These are phyloP conservation scores for Alternaria conjuncta DNA, from an alignment of 2,329 filamentous ascomycete species.

Conservation along the genomic window DNA sequence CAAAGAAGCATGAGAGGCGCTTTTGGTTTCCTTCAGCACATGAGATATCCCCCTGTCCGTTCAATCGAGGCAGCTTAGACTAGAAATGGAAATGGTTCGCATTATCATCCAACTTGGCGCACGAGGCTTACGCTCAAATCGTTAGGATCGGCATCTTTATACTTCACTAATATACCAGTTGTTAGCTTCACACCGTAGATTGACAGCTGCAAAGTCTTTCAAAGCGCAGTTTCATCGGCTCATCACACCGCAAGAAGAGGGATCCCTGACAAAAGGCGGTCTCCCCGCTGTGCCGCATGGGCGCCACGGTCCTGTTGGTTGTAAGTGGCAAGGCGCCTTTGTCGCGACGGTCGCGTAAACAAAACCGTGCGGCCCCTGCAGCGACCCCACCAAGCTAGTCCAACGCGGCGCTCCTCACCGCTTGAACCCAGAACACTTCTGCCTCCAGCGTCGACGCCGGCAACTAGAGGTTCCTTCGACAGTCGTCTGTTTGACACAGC, in stretches of 20 bases:
- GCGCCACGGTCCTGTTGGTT: neutral
- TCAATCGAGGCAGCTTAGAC: neutral
- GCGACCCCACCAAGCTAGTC: slow-evolving; percentile 29
- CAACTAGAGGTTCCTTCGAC: slow-evolving; percentile 27
- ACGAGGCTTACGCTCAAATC: neutral
- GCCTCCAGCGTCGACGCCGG: slow-evolving; percentile 15
- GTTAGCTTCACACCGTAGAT: neutral
- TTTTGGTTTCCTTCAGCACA: slow-evolving; percentile 1
- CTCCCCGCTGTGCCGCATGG: slow-evolving; percentile 1
- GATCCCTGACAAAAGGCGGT: neutral
- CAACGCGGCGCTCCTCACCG: slow-evolving; percentile 24
- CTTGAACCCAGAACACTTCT: slow-evolving; percentile 21
- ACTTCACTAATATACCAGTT: neutral
- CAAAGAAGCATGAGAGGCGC: neutral
- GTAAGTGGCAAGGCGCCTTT: slow-evolving; percentile 16
- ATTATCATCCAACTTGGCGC: neutral
- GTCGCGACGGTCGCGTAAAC: slow-evolving; percentile 23
- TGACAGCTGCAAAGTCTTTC: neutral
- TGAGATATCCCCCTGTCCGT: neutral
- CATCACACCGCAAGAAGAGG: neutral
- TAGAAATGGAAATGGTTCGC: neutral
- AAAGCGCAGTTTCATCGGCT: neutral
- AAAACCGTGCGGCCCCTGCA: slow-evolving; percentile 21
- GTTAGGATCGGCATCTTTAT: neutral
- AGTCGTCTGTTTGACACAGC: slow-evolving; percentile 47